Evolutionary conservation across 345 rosid genomes (phyloP).

Genomic region (Microcos paniculata): DNA sequence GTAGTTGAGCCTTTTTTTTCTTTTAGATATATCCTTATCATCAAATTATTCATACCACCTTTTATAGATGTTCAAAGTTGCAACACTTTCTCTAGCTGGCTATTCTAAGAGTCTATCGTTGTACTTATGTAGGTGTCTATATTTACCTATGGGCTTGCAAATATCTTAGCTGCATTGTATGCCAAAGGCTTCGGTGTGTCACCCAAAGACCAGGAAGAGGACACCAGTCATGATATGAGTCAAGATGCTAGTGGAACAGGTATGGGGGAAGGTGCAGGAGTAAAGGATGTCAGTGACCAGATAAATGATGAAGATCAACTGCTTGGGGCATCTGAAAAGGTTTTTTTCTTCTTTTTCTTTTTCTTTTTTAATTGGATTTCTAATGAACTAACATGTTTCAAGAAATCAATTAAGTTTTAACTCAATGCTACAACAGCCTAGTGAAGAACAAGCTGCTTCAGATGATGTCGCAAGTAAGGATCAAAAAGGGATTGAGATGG

Average conservation of each 20-base stretch:
- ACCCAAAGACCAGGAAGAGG: constrained; percentile 64
- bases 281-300: constrained; percentile 85
- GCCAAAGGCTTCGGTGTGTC: constrained; percentile 76
- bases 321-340: constrained; percentile 68
- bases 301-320: constrained; percentile 91
- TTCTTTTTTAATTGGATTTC: constrained; percentile 9
- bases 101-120: constrained; percentile 11
- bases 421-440: constrained; percentile 42
- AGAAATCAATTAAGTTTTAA: not conserved
- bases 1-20: not conserved
- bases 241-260: constrained; percentile 80
- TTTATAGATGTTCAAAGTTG: not conserved
- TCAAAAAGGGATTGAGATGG: constrained; percentile 93
- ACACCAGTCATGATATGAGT: constrained; percentile 35
- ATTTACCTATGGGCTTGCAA: constrained; percentile 75
- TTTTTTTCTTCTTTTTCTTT: constrained; percentile 15
- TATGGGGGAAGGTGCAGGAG: constrained; percentile 88
- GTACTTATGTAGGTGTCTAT: constrained; percentile 55
- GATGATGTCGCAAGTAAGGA: constrained; percentile 54
- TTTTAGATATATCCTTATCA: not conserved
- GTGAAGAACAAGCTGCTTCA: constrained; percentile 58
- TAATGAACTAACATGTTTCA: not conserved
- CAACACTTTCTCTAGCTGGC: not conserved
- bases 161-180: constrained; percentile 62
- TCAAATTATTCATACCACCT: not conserved